Evolutionary conservation across 2,329 filamentous ascomycete species (phyloP).

Genomic region (Curvularia verruculosa): DNA sequence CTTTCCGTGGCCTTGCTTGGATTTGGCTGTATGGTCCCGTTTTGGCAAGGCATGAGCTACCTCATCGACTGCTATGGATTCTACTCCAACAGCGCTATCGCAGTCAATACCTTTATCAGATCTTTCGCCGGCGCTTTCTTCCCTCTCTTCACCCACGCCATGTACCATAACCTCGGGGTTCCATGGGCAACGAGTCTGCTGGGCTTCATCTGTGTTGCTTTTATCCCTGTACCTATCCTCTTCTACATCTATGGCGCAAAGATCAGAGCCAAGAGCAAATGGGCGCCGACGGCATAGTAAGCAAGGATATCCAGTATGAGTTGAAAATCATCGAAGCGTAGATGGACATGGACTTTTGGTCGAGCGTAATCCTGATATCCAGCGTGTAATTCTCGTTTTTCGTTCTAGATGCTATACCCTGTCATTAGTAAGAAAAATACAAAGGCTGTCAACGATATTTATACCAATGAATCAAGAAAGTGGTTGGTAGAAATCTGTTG

Average conservation of each 20-base stretch:
- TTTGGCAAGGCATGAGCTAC: constrained; percentile 85
- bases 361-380: not conserved
- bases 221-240: constrained; percentile 44
- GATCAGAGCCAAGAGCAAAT: constrained; percentile 43
- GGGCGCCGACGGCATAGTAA: constrained; percentile 28
- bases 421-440: not conserved
- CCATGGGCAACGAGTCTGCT: constrained; percentile 44
- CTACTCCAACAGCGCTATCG: constrained; percentile 55
- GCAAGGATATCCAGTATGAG: not conserved
- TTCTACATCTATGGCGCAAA: constrained; percentile 46
- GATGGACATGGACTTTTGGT: not conserved
- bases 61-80: constrained; percentile 69
- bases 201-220: constrained; percentile 41
- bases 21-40: constrained; percentile 76
- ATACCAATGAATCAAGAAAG: not conserved
- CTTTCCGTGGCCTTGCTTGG: constrained; percentile 67
- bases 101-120: constrained; percentile 58
- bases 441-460: not conserved
- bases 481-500: too few relatives aligned
- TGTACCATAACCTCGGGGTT: constrained; percentile 52
- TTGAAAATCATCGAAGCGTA: not conserved
- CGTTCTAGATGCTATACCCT: not conserved
- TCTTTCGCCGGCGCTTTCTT: constrained; percentile 58
- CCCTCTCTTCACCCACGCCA: constrained; percentile 56
- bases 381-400: not conserved